These are phyloP conservation scores for Polygonum maritimum DNA, from an alignment of 148 eudicot genomes.

Conservation along the genomic window DNA sequence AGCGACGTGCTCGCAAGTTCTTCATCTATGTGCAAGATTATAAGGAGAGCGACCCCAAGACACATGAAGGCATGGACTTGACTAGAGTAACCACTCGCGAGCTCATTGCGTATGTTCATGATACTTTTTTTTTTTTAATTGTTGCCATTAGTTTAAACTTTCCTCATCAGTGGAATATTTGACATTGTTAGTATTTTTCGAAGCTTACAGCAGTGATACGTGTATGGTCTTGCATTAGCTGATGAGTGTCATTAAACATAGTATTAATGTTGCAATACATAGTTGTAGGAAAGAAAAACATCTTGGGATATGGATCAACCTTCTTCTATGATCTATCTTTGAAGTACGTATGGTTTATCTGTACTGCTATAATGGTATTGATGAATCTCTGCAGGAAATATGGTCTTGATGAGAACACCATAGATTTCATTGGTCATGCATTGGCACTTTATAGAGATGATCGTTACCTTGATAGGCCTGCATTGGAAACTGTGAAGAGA, in stretches of 20 bases:
- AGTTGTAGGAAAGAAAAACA: background rate
- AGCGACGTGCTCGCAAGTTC: constrained; percentile 53
- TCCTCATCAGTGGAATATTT: background rate
- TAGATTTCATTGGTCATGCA: constrained; percentile 94
- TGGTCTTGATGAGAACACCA: constrained; percentile 90
- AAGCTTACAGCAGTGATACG: background rate
- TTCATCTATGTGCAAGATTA: constrained; percentile 48
- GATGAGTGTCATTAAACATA: background rate
- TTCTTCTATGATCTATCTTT: background rate
- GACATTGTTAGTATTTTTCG: background rate
- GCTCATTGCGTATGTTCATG: constrained; percentile 30
- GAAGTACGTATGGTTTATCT: background rate
- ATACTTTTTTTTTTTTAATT: background rate
- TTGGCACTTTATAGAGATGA: constrained; percentile 94
- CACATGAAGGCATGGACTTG: constrained; percentile 45
- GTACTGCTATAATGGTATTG: background rate
- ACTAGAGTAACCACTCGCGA: constrained; percentile 37
- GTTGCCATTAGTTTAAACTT: background rate
- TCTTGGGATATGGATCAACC: background rate
- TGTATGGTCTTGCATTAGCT: background rate
- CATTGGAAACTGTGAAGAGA: constrained; percentile 88
- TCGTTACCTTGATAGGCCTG: constrained; percentile 73
- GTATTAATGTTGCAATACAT: background rate
- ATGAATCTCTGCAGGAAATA: constrained; percentile 47
- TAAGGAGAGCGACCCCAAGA: constrained; percentile 37